Evolutionary conservation across 2,329 filamentous ascomycete genomes (phyloP), one percentile per base, ranked within the genome.

Genomic region (Alternaria longipes): DNA sequence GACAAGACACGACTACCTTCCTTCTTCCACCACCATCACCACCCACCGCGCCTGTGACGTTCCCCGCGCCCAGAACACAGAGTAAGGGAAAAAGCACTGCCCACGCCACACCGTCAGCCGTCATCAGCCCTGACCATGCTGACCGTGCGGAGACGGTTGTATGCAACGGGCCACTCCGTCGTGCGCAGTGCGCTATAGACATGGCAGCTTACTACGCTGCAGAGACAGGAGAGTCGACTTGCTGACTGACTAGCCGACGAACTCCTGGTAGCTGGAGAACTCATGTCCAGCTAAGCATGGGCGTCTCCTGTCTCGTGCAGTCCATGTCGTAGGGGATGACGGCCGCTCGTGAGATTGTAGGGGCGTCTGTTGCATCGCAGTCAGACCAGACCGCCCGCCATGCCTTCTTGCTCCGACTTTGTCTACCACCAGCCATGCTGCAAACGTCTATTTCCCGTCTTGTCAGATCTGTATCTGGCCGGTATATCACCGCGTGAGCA

Each of bases 331-430:
- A 40, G 55, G 58, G 53, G 42, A 61, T 56, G 63, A 59, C 59
- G 32, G 60, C 59, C 60, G 59, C 60, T 59, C 32, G 61, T 64
- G 63, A 64, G 50, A 65, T 59, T 62, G 56, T 20, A 45, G 45
- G 46, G 26, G 38, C 34, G 34, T 8, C 18, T 22, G 42, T 55
- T 38, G 50, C 49, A 51, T 54, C 45, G 36, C 36, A 47, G 52
- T 57, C 54, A 61, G 60, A 50, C 56, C 54, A 61, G 60, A 50
- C 56, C 28, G 28, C 30, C 44, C 51, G 41, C 41, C 14, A 34
- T 53, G 4, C 12, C 36, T 28, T 36, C 24, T 30, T 22, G 24
- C 44, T n/a, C 22, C 12, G 20, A n/a, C 24, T n/a, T 9, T 26
- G 44, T 16, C 45, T 36, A 18, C 38, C 28, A 34, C 24, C 46